Conservation (phyloP, 768 basidiomycete species). For the Amanita fuliginea region DNA sequence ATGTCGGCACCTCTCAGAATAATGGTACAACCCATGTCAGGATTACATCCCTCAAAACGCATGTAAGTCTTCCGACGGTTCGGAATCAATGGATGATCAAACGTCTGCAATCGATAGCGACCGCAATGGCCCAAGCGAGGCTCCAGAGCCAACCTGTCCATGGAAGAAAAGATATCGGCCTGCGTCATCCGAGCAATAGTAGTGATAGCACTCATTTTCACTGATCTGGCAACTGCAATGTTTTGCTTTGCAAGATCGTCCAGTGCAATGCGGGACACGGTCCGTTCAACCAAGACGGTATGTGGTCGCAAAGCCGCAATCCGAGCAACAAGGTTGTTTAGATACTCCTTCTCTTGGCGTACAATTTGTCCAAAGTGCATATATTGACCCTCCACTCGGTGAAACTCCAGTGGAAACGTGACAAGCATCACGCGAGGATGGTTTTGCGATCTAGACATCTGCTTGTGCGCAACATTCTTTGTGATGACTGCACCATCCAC, state of each 20-base stretch:
- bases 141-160: conserved; percentile 86
- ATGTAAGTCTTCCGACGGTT: conserved; percentile 91
- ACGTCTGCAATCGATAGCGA: conserved; percentile 82
- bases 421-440: conserved; percentile 95
- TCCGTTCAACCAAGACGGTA: conserved; percentile 83
- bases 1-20: conserved; percentile 81
- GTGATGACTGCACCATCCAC: conserved; percentile 96
- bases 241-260: conserved; percentile 78
- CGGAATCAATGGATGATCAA: conserved; percentile 91
- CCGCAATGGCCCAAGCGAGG: conserved; percentile 84
- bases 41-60: conserved; percentile 94
- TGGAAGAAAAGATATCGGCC: conserved; percentile 89
- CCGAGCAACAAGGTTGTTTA: conserved; percentile 76
- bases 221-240: conserved; percentile 83
- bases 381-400: conserved; percentile 86
- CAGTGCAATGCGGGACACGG: conserved; percentile 83
- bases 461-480: conserved; percentile 95
- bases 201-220: conserved; percentile 80
- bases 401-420: conserved; percentile 91
- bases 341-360: conserved; percentile 88
- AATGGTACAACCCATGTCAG: conserved; percentile 91
- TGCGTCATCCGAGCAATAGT: conserved; percentile 92
- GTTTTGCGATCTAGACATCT: conserved; percentile 72
- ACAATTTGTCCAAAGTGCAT: conserved; percentile 87
- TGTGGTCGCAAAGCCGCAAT: conserved; percentile 90